phyloP scores from a whole-genome alignment of 208 protist genomes.

The Leishmania guyanensis region DNA sequence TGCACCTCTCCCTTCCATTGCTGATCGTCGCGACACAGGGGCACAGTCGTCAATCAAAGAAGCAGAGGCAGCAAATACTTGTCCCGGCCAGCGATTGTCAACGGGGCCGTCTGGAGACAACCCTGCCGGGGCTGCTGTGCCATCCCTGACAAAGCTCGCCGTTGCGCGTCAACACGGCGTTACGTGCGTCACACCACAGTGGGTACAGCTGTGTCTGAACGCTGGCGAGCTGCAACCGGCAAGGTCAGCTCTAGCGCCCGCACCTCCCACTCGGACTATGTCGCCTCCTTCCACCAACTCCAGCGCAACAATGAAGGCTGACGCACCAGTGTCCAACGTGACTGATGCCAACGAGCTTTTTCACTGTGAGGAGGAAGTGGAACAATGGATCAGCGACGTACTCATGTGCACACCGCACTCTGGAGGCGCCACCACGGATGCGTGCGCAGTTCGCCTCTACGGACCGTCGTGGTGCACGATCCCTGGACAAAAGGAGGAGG shows the following conservation, averaged over 20 bases:
- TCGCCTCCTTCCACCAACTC: not conserved
- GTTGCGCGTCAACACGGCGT: conserved; percentile 35
- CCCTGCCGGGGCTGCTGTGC: not conserved
- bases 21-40: not conserved
- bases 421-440: not conserved
- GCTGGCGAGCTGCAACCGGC: conserved; percentile 19
- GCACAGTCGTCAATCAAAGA: not conserved
- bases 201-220: conserved; percentile 63
- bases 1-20: not conserved
- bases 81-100: not conserved
- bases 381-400: conserved; percentile 6
- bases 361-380: not conserved
- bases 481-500: not conserved
- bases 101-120: not conserved
- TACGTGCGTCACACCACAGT: conserved; percentile 52
- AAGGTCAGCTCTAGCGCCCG: not conserved
- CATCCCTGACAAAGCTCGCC: conserved; percentile 31
- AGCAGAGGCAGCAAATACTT: not conserved
- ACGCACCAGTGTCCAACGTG: not conserved
- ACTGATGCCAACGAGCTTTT: not conserved
- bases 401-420: not conserved
- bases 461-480: not conserved
- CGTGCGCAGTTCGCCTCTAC: not conserved
- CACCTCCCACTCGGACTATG: not conserved
- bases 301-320: not conserved